phyloP scores from a whole-genome alignment of 2,329 filamentous ascomycete genomes.

The Zymoseptoria passerinii region DNA sequence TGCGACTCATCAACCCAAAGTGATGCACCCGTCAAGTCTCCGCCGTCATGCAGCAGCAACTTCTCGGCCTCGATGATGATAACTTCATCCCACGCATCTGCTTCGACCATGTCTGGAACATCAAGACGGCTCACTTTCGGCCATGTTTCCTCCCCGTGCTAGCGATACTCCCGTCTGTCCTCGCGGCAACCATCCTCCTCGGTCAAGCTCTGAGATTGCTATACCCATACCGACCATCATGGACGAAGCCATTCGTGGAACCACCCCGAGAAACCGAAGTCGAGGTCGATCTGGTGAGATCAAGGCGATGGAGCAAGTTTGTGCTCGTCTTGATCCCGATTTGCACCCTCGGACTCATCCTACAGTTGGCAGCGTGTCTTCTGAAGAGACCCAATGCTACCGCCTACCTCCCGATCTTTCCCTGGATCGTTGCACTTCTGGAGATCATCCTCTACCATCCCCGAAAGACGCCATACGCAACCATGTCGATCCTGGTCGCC shows the following conservation, averaged over 20 bases:
- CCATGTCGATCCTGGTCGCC: slow-evolving; percentile 17
- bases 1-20: background rate
- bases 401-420: slow-evolving; percentile 10
- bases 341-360: slow-evolving; percentile 10
- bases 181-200: slow-evolving; percentile 33
- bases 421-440: slow-evolving; percentile 21
- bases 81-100: slow-evolving; percentile 12
- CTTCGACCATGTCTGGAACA: slow-evolving; percentile 27
- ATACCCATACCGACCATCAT: slow-evolving; percentile 37
- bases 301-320: slow-evolving; percentile 19
- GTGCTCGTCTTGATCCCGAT: slow-evolving; percentile 15
- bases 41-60: background rate
- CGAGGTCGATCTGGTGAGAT: slow-evolving; percentile 27
- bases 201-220: slow-evolving; percentile 29
- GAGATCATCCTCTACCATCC: slow-evolving; percentile 21
- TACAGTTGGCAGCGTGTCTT: slow-evolving; percentile 12
- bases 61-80: background rate
- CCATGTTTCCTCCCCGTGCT: slow-evolving; percentile 36
- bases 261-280: slow-evolving; percentile 3
- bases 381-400: background rate
- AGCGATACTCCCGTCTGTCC: slow-evolving; percentile 30
- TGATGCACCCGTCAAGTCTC: background rate
- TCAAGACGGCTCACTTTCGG: slow-evolving; percentile 31
- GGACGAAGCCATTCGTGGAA: slow-evolving; percentile 45
- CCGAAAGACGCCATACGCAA: slow-evolving; percentile 20